Conservation (phyloP, 1,284 basidiomycete genomes). For the Ustilago tritici region DNA sequence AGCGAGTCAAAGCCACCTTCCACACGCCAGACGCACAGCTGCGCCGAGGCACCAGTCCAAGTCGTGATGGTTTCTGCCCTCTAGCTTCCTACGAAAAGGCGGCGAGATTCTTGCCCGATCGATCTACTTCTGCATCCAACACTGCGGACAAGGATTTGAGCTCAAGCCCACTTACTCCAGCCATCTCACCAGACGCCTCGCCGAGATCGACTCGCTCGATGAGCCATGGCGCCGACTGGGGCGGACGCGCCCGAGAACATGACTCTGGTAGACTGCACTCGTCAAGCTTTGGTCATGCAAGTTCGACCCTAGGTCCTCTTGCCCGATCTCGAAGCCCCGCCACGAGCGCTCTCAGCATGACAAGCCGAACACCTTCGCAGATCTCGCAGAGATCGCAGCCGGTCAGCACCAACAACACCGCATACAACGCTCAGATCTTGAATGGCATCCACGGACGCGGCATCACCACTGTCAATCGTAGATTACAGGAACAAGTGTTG, state of each 20-base stretch:
- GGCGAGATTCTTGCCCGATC: slow-evolving; percentile 11
- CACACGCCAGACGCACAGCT: slow-evolving; percentile 5
- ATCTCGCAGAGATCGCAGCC: slow-evolving; percentile 36
- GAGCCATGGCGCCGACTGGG: slow-evolving; percentile 31
- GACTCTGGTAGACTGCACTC: slow-evolving; percentile 36
- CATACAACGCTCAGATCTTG: slow-evolving; percentile 11
- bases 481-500: slow-evolving; percentile 66
- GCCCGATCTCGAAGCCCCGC: slow-evolving; percentile 42
- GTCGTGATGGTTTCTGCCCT: slow-evolving; percentile 6
- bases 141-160: slow-evolving; percentile 20
- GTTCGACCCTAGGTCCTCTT: slow-evolving; percentile 16
- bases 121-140: slow-evolving; percentile 15
- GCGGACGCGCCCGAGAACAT: slow-evolving; percentile 18
- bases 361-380: slow-evolving; percentile 41
- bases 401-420: background rate
- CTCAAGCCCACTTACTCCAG: slow-evolving; percentile 34
- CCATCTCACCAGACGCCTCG: slow-evolving; percentile 36
- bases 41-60: slow-evolving; percentile 14
- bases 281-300: slow-evolving; percentile 25
- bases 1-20: slow-evolving; percentile 8
- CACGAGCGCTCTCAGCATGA: slow-evolving; percentile 31
- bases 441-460: slow-evolving; percentile 61
- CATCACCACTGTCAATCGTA: slow-evolving; percentile 67
- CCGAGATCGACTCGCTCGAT: slow-evolving; percentile 37
- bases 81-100: slow-evolving; percentile 34